Conservation (phyloP, 495 filamentous ascomycete genomes). For the Penicillium salamii region DNA sequence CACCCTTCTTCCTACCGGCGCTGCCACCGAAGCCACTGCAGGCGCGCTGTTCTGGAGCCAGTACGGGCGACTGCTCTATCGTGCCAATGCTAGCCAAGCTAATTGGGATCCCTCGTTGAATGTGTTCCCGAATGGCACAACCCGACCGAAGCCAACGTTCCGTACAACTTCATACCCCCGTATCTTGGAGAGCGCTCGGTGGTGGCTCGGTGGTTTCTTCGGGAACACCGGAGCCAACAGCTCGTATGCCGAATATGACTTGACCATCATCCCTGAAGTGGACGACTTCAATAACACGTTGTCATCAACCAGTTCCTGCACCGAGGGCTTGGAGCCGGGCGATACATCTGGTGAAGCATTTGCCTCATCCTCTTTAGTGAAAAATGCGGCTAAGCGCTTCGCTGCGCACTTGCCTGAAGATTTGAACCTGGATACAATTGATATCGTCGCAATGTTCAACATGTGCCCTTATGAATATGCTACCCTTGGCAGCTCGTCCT, state of each 20-base stretch:
- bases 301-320: conserved; percentile 39
- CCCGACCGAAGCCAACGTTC: conserved; percentile 42
- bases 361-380: conserved; percentile 12
- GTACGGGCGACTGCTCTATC: conserved; percentile 52
- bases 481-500: conserved; percentile 29
- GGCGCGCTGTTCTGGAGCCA: conserved; percentile 51
- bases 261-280: conserved; percentile 47
- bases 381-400: conserved; percentile 19
- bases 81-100: conserved; percentile 37
- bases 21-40: conserved; percentile 47
- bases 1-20: conserved; percentile 46
- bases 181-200: conserved; percentile 46
- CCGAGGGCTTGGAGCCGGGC: conserved; percentile 8
- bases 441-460: conserved; percentile 54
- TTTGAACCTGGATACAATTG: conserved; percentile 48
- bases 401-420: conserved; percentile 22
- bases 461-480: conserved; percentile 37
- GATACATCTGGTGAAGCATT: conserved; percentile 18
- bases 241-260: conserved; percentile 36
- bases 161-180: conserved; percentile 49
- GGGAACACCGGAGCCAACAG: conserved; percentile 33
- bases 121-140: conserved; percentile 44
- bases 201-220: conserved; percentile 40
- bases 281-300: conserved; percentile 50
- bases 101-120: conserved; percentile 42